These are phyloP conservation scores for Lodderomyces pseudojiufengensis DNA, from an alignment of 1,139 yeast species.

Conservation along the genomic window DNA sequence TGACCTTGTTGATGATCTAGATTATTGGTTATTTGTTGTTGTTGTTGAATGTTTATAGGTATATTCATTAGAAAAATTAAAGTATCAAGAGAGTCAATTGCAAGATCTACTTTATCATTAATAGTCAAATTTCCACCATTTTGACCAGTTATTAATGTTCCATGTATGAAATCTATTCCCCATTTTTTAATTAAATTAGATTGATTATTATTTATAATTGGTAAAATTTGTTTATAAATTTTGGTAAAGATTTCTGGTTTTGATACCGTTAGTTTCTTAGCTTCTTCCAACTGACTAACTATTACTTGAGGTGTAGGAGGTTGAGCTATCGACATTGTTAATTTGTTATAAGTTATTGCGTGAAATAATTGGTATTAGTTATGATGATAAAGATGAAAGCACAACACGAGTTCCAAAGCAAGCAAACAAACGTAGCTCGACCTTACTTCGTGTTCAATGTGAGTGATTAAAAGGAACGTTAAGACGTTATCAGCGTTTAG, in stretches of 20 bases:
- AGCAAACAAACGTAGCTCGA: too few relatives aligned
- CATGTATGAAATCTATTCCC: conserved; percentile 46
- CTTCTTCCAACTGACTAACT: conserved; percentile 47
- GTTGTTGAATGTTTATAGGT: conserved; percentile 6
- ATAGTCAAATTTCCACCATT: conserved; percentile 16
- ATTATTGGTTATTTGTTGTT: conserved; percentile 3
- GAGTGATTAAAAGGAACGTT: too few relatives aligned
- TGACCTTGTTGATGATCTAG: conserved; percentile 7
- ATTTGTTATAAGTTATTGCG: not conserved
- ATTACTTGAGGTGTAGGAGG: conserved; percentile 14
- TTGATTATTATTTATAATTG: conserved; percentile 35
- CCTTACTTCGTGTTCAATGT: too few relatives aligned
- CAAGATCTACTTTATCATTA: conserved; percentile 39
- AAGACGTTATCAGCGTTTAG: too few relatives aligned
- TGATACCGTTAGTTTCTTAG: conserved; percentile 46
- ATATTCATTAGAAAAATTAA: conserved; percentile 28
- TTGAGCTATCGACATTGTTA: conserved; percentile 3
- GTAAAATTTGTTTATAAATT: conserved; percentile 50
- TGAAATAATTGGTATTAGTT: too few relatives aligned
- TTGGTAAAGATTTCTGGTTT: conserved; percentile 48
- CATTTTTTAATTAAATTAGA: conserved; percentile 34
- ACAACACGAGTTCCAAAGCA: too few relatives aligned
- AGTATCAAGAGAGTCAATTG: conserved; percentile 38
- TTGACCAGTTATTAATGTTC: conserved; percentile 33
- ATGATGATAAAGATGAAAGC: too few relatives aligned